phyloP scores from a whole-genome alignment of 371 early-diverging fungal species.

The Syncephalis fuscata region DNA sequence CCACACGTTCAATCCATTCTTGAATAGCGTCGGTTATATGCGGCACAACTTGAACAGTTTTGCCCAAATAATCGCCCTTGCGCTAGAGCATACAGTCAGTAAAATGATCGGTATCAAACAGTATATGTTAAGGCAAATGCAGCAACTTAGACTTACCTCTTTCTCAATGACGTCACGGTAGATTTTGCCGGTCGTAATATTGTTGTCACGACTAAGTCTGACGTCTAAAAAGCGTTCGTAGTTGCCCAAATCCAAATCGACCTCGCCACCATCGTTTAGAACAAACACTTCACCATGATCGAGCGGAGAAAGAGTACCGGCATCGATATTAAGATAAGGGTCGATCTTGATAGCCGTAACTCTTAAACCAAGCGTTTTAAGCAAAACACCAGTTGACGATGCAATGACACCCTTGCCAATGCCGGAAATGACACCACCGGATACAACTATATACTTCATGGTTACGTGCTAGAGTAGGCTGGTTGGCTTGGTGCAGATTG shows the following conservation, averaged over 20 bases:
- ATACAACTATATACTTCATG: conserved; percentile 89
- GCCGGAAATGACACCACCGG: conserved; percentile 98
- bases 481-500: too few relatives aligned
- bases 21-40: conserved; percentile 97
- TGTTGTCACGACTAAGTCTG: conserved; percentile 87
- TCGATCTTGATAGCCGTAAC: conserved; percentile 99
- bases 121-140: background rate
- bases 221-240: conserved; percentile 98
- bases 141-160: conserved; percentile 21
- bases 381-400: conserved; percentile 89
- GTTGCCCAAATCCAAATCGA: conserved; percentile 98
- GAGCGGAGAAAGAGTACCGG: conserved; percentile 92
- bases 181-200: conserved; percentile 98
- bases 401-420: conserved; percentile 99
- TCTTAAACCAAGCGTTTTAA: conserved; percentile 85
- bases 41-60: conserved; percentile 98
- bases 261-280: conserved; percentile 98
- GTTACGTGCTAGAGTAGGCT: background rate
- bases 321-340: conserved; percentile 98
- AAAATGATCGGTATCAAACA: background rate
- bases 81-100: conserved; percentile 22
- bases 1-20: conserved; percentile 92
- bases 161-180: conserved; percentile 91
- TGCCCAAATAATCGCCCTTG: conserved; percentile 94
- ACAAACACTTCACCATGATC: conserved; percentile 99